These are phyloP conservation scores for Gracilaria gracilis DNA, from an alignment of 23 red algal species.

Conservation along the genomic window DNA sequence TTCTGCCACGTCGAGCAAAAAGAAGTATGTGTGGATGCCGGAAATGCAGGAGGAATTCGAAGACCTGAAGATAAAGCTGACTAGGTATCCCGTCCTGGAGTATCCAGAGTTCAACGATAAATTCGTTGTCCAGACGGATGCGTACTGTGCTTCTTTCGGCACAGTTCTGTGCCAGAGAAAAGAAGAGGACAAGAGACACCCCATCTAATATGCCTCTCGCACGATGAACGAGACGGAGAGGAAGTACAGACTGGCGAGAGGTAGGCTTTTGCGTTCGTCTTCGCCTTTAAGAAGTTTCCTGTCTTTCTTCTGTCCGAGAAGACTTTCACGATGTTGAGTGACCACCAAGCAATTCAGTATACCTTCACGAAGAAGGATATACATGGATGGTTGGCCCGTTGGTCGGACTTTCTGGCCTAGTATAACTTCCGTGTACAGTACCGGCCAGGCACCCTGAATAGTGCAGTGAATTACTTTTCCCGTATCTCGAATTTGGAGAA, in stretches of 20 bases:
- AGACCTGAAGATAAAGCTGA: conserved; percentile 28
- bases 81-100: neutral
- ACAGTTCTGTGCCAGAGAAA: conserved; percentile 18
- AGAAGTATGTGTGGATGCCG: no score
- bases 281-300: conserved; percentile 9
- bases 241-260: conserved; percentile 13
- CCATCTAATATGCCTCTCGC: neutral
- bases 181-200: neutral
- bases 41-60: neutral
- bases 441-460: neutral
- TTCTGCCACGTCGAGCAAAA: conserved; percentile 1
- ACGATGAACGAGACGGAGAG: neutral
- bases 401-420: conserved; percentile 31
- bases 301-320: neutral
- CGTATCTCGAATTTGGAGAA: neutral
- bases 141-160: neutral
- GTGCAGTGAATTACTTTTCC: neutral
- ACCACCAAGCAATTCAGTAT: neutral
- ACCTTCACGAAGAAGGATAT: conserved; percentile 15
- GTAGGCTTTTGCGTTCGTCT: neutral
- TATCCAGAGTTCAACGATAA: conserved; percentile 8
- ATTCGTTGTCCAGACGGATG: conserved; percentile 42
- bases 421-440: conserved; percentile 1
- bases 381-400: neutral
- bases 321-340: neutral